These are phyloP conservation scores for Aspergillus sp. DNA, from an alignment of 2,329 filamentous ascomycete genomes.

Conservation along the genomic window DNA sequence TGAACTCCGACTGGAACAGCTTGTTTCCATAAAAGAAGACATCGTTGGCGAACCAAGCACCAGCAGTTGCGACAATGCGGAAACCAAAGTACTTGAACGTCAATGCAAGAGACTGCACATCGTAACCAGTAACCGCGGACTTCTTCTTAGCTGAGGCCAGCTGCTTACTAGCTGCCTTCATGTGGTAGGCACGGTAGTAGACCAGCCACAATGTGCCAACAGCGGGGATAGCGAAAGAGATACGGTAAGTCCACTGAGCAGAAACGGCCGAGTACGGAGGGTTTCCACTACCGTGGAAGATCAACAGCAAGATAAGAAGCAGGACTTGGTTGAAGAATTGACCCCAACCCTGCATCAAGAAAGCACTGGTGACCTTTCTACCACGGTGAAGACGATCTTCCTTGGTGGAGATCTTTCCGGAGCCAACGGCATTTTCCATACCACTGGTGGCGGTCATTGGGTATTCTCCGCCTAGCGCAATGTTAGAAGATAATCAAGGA, in stretches of 20 bases:
- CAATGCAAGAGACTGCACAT: constrained; percentile 72
- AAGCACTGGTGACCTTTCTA: constrained; percentile 90
- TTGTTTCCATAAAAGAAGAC: constrained; percentile 99
- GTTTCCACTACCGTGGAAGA: constrained; percentile 76
- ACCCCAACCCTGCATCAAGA: constrained; percentile 98
- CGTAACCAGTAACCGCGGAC: constrained; percentile 84
- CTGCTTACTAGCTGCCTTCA: constrained; percentile 82
- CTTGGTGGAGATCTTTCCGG: constrained; percentile 81
- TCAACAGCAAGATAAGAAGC: constrained; percentile 78
- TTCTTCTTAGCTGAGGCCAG: constrained; percentile 80
- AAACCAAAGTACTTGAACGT: constrained; percentile 81
- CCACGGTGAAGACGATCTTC: constrained; percentile 94
- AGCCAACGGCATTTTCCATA: constrained; percentile 84
- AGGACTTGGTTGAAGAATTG: constrained; percentile 91
- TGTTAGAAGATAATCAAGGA: not conserved
- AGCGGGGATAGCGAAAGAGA: constrained; percentile 88
- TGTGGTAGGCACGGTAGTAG: constrained; percentile 94
- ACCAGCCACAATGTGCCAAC: constrained; percentile 89
- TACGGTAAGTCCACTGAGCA: constrained; percentile 84
- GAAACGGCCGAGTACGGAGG: constrained; percentile 73
- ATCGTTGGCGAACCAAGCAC: constrained; percentile 92
- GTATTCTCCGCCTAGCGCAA: constrained; percentile 75
- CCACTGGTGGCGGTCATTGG: constrained; percentile 94
- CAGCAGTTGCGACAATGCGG: constrained; percentile 79
- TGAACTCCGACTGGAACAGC: constrained; percentile 90